Percentiles rank a stretch among this genome's conserved stretches.
Conservation (phyloP, 1,284 basidiomycete genomes). For the Neolentinus lepideus region DNA sequence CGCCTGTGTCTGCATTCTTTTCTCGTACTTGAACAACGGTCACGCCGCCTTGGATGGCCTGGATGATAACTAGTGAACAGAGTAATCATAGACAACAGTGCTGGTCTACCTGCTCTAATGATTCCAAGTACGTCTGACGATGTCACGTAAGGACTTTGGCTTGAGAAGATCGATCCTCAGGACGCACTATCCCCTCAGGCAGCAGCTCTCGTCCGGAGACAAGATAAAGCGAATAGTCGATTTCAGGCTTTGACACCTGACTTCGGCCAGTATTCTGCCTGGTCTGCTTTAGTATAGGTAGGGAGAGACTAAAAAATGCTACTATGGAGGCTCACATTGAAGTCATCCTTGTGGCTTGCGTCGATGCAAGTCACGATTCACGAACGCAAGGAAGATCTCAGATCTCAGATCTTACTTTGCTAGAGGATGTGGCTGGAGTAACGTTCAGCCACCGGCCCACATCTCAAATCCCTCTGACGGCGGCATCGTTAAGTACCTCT, state of each 20-base stretch:
- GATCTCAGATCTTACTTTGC: not conserved
- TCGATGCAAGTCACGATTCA: not conserved
- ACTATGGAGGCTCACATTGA: not conserved
- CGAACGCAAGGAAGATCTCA: not conserved
- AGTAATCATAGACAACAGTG: not conserved
- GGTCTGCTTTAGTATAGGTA: not conserved
- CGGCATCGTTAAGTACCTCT: no score
- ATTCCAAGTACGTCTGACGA: conserved; percentile 64
- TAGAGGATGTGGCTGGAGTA: not conserved
- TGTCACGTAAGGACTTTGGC: not conserved
- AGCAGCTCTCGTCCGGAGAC: conserved; percentile 81
- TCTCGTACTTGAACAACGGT: conserved; percentile 88
- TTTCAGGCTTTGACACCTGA: not conserved
- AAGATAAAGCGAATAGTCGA: conserved; percentile 81
- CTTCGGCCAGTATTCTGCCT: not conserved
- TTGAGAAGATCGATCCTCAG: not conserved
- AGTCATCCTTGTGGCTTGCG: not conserved
- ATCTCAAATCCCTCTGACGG: no score
- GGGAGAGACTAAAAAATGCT: no score
- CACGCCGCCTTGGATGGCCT: conserved; percentile 82
- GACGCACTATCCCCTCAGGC: conserved; percentile 65
- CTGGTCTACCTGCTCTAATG: conserved; percentile 63
- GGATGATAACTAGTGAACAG: conserved; percentile 5
- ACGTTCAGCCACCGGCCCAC: not conserved
- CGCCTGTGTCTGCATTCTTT: conserved; percentile 73